Conservation (phyloP, 306 rosid species). For the Casuarina cunninghamiana region DNA sequence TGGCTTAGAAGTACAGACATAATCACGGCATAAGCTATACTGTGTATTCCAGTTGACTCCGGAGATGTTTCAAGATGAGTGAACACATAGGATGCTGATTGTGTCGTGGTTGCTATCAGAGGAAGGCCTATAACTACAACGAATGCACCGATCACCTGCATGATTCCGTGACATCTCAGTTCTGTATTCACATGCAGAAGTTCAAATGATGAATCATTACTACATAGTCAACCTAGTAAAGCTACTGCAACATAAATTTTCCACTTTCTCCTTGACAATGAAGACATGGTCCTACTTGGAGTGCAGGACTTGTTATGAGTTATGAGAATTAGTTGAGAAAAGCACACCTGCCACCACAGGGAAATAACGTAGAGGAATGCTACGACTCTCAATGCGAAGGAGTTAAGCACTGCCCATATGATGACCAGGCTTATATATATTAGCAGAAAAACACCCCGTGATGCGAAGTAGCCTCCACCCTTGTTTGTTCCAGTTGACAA, state of each 20-base stretch:
- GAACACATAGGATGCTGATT: slow-evolving; percentile 9
- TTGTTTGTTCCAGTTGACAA: slow-evolving; percentile 72
- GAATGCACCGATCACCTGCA: slow-evolving; percentile 4
- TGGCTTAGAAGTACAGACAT: slow-evolving; percentile 2
- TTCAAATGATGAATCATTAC: neutral
- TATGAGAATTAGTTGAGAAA: neutral
- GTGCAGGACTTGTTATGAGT: neutral
- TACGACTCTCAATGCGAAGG: slow-evolving; percentile 75
- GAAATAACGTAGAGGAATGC: slow-evolving; percentile 74
- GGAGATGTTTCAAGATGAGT: slow-evolving; percentile 13
- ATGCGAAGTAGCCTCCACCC: slow-evolving; percentile 83
- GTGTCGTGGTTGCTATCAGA: neutral
- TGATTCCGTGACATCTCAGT: neutral
- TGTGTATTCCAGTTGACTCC: slow-evolving; percentile 3
- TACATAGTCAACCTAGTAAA: neutral
- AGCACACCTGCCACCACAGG: slow-evolving; percentile 87
- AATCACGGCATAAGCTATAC: slow-evolving; percentile 4
- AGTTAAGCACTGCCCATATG: slow-evolving; percentile 81
- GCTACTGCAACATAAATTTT: neutral
- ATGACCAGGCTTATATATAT: slow-evolving; percentile 70
- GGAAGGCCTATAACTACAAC: slow-evolving; percentile 4
- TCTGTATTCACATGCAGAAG: neutral
- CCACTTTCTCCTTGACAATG: neutral
- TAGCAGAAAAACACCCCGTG: slow-evolving; percentile 68
- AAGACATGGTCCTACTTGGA: neutral